phyloP scores from a whole-genome alignment of 768 basidiomycete genomes.

The Pulveroboletus sp. region DNA sequence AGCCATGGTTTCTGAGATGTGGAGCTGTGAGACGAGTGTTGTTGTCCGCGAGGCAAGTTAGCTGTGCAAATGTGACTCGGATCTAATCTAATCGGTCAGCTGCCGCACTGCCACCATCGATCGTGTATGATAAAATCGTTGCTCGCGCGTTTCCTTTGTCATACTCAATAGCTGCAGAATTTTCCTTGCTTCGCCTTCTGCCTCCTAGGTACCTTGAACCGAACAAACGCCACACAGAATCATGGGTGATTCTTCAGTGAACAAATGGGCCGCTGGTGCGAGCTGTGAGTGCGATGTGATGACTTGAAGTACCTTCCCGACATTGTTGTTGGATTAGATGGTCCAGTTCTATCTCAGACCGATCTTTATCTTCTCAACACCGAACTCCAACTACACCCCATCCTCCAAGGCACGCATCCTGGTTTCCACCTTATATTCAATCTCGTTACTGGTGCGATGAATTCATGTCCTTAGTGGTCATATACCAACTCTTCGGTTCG shows the following conservation, averaged over 20 bases:
- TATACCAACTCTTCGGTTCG: neutral
- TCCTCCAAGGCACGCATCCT: slow-evolving; percentile 49
- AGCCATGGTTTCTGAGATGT: slow-evolving; percentile 49
- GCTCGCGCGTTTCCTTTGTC: neutral
- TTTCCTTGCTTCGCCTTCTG: neutral
- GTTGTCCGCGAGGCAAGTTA: neutral
- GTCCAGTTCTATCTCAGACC: slow-evolving; percentile 75
- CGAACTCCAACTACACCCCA: slow-evolving; percentile 70
- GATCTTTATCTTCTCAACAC: slow-evolving; percentile 77
- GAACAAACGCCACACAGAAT: slow-evolving; percentile 2
- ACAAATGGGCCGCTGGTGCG: slow-evolving; percentile 35
- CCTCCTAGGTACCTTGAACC: neutral
- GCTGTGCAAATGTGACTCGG: slow-evolving; percentile 18
- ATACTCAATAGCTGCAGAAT: neutral
- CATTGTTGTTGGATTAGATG: slow-evolving; percentile 45
- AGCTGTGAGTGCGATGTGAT: slow-evolving; percentile 30
- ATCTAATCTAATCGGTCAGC: slow-evolving; percentile 22
- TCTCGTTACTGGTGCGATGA: slow-evolving; percentile 55
- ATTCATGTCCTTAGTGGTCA: neutral
- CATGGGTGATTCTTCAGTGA: slow-evolving; percentile 30
- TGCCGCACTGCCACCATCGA: slow-evolving; percentile 25
- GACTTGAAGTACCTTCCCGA: neutral
- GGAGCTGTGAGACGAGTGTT: slow-evolving; percentile 6
- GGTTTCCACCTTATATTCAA: slow-evolving; percentile 71
- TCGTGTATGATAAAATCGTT: slow-evolving; percentile 9